These are phyloP conservation scores for Wickerhamiella sorbophila DNA, from an alignment of 805 yeast genomes.

Conservation along the genomic window DNA sequence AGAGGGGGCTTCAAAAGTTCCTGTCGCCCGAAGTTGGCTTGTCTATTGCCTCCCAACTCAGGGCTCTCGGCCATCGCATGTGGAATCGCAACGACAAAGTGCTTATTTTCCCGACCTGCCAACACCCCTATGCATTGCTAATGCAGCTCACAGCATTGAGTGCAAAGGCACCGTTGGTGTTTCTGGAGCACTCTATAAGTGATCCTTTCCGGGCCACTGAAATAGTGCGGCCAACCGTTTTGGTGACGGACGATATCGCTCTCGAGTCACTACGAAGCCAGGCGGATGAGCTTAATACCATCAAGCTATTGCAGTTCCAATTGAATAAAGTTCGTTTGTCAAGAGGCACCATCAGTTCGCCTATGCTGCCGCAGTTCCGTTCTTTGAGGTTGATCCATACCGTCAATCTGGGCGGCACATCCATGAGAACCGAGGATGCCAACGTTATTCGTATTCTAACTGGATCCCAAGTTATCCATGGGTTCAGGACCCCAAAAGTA, in stretches of 20 bases:
- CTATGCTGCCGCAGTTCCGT: conserved; percentile 17
- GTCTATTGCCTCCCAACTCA: conserved; percentile 27
- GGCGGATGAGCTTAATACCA: conserved; percentile 15
- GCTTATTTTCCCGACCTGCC: conserved; percentile 20
- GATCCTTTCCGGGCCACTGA: conserved; percentile 17
- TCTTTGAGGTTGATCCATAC: conserved; percentile 22
- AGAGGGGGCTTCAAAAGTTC: conserved; percentile 4
- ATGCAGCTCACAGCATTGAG: conserved; percentile 24
- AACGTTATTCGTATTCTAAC: conserved; percentile 21
- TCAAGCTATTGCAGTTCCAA: conserved; percentile 10
- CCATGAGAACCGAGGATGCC: conserved; percentile 17
- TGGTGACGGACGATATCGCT: conserved; percentile 22
- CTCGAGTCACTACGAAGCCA: conserved; percentile 18
- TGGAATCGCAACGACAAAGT: conserved; percentile 22
- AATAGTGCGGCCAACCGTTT: conserved; percentile 18
- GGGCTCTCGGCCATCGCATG: conserved; percentile 22
- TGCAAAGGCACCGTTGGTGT: conserved; percentile 11
- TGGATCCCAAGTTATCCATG: conserved; percentile 25
- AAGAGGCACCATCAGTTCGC: conserved; percentile 18
- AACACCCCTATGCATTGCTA: conserved; percentile 19
- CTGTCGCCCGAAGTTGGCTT: conserved; percentile 21
- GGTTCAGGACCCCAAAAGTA: conserved; percentile 19
- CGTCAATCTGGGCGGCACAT: conserved; percentile 13
- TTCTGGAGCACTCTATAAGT: conserved; percentile 12
- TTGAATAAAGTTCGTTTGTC: conserved; percentile 15